Evolutionary conservation across 2,329 filamentous ascomycete genomes (phyloP).

Genomic region (Colletotrichum musae): DNA sequence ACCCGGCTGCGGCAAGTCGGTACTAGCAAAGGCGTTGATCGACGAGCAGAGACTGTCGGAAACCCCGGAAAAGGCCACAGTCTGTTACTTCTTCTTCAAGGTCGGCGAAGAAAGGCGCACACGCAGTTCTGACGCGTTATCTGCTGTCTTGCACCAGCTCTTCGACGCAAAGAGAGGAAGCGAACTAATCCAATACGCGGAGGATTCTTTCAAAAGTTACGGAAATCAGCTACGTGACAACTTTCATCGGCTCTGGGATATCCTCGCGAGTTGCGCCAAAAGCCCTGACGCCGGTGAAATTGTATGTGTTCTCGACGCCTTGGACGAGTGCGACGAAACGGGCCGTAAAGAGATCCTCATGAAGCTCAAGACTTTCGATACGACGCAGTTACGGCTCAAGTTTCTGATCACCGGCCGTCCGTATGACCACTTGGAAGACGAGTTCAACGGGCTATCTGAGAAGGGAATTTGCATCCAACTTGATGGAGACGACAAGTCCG

Average conservation of each 20-base stretch:
- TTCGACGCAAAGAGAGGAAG: conserved; percentile 37
- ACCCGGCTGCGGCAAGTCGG: conserved; percentile 53
- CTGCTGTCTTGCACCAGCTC: conserved; percentile 48
- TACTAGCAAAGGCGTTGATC: conserved; percentile 47
- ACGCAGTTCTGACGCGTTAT: conserved; percentile 43
- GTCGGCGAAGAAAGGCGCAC: conserved; percentile 38
- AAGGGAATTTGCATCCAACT: conserved; percentile 35
- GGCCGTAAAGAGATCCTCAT: neutral
- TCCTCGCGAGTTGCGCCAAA: neutral
- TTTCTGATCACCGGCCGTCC: conserved; percentile 3
- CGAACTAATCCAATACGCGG: conserved; percentile 38
- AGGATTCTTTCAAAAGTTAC: conserved; percentile 6
- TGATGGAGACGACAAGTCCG: conserved; percentile 47
- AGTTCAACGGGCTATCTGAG: neutral
- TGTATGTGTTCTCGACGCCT: neutral
- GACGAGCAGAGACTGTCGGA: conserved; percentile 45
- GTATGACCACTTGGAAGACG: neutral
- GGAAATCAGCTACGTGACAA: conserved; percentile 8
- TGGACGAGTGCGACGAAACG: neutral
- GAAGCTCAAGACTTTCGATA: neutral
- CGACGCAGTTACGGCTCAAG: neutral
- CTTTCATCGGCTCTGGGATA: neutral
- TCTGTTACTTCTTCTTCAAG: conserved; percentile 39
- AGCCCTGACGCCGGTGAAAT: fast-evolving
- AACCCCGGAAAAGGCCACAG: conserved; percentile 37